phyloP scores from a whole-genome alignment of 345 rosid species.

The Populus ilicifolia region DNA sequence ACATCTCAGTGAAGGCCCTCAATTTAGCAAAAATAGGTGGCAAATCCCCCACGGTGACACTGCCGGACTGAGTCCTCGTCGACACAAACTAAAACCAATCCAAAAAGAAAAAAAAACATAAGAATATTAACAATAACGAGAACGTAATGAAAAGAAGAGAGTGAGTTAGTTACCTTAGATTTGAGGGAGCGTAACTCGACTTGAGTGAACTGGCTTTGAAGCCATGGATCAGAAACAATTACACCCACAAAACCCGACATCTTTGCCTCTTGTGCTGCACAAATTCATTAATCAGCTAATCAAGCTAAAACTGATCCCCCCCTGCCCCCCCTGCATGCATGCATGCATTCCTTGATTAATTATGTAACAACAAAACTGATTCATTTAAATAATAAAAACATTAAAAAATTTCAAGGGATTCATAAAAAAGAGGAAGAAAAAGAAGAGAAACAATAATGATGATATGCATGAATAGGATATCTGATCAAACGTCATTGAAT shows the following conservation, averaged over 20 bases:
- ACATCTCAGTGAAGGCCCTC: conserved; percentile 60
- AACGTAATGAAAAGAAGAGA: not conserved
- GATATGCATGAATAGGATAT: no score
- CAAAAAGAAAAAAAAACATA: not conserved
- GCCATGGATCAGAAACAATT: conserved; percentile 91
- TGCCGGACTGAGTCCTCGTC: conserved; percentile 48
- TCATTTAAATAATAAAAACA: no score
- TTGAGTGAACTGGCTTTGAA: conserved; percentile 98
- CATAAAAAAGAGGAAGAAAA: no score
- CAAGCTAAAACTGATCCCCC: not conserved
- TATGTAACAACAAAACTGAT: no score
- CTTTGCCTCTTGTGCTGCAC: not conserved
- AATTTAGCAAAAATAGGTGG: conserved; percentile 61
- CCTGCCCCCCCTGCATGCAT: no score
- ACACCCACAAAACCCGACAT: conserved; percentile 95
- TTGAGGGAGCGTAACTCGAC: conserved; percentile 95
- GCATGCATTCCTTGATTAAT: not conserved
- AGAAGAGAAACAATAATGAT: no score
- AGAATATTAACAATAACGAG: not conserved
- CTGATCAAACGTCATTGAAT: no score
- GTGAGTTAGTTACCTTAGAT: conserved; percentile 55
- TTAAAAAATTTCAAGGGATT: no score
- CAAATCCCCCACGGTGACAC: conserved; percentile 60
- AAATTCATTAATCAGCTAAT: not conserved
- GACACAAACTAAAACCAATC: conserved; percentile 51